Evolutionary conservation across 108 stramenopile genomes (phyloP).

Genomic region (Seminavis robusta): DNA sequence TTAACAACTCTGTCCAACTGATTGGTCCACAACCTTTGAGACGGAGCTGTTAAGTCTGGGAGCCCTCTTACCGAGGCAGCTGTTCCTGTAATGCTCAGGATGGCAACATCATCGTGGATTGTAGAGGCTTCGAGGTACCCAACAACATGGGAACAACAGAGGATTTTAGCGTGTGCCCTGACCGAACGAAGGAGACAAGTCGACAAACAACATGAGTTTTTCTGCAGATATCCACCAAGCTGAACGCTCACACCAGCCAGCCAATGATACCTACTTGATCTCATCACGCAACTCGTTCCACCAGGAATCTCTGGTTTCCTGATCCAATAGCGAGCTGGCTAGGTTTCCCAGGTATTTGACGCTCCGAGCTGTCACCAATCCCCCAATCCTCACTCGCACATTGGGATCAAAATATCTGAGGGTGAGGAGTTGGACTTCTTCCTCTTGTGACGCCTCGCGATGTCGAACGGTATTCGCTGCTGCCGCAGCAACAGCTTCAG

Average conservation of each 20-base stretch:
- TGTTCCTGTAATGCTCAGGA: conserved; percentile 93
- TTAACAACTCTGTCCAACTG: neutral
- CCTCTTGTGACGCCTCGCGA: conserved; percentile 27
- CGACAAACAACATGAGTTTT: too few relatives aligned
- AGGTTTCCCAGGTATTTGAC: conserved; percentile 94
- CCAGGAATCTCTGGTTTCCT: conserved; percentile 95
- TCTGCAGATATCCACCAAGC: too few relatives aligned
- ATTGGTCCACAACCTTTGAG: conserved; percentile 47
- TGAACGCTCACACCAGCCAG: too few relatives aligned
- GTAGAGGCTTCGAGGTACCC: conserved; percentile 92
- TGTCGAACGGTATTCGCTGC: conserved; percentile 47
- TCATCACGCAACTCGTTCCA: conserved; percentile 97
- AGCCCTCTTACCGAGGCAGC: conserved; percentile 87
- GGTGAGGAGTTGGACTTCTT: conserved; percentile 88
- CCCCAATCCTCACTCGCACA: conserved; percentile 89
- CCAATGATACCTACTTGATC: too few relatives aligned
- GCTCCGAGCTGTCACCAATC: conserved; percentile 88
- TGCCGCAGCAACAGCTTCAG: conserved; percentile 22
- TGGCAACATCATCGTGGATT: conserved; percentile 94
- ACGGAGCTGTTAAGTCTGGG: conserved; percentile 56
- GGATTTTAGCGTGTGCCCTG: conserved; percentile 86
- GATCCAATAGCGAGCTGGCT: conserved; percentile 84
- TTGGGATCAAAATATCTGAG: conserved; percentile 80
- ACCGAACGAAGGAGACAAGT: too few relatives aligned
- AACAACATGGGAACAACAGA: conserved; percentile 92